Percentiles rank a stretch among this genome's conserved stretches.
phyloP scores from a whole-genome alignment of 257 asterid genomes.

The Fraxinus anomala region DNA sequence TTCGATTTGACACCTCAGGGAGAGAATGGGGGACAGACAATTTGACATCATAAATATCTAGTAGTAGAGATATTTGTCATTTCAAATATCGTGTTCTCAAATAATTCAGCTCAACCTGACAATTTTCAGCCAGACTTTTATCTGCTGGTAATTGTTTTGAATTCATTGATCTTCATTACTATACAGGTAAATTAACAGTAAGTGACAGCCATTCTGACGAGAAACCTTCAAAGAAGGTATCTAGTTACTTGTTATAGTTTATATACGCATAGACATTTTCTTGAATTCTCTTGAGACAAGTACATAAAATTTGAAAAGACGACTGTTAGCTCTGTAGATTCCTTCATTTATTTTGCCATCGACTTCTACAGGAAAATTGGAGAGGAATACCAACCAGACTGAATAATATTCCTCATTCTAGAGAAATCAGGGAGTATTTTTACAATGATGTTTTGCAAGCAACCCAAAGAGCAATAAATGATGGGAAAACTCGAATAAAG shows the following conservation, averaged over 20 bases:
- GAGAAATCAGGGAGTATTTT: slow-evolving; percentile 90
- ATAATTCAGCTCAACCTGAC: background rate
- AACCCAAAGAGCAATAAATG: slow-evolving; percentile 70
- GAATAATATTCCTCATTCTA: slow-evolving; percentile 94
- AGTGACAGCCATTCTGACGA: slow-evolving; percentile 31
- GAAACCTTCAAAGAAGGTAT: slow-evolving; percentile 56
- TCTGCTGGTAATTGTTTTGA: slow-evolving; percentile 26
- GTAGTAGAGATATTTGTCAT: background rate
- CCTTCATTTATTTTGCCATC: slow-evolving; percentile 26
- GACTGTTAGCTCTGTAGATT: slow-evolving; percentile 19
- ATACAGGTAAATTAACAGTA: slow-evolving; percentile 45
- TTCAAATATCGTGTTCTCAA: background rate
- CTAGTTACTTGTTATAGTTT: slow-evolving; percentile 7
- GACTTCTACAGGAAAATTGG: slow-evolving; percentile 67
- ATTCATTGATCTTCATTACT: slow-evolving; percentile 29
- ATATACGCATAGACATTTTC: slow-evolving; percentile 9
- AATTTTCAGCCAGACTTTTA: slow-evolving; percentile 5
- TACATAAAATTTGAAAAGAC: slow-evolving; percentile 1
- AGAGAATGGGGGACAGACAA: background rate
- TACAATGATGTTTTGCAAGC: slow-evolving; percentile 86
- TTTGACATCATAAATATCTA: background rate
- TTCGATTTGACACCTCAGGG: background rate
- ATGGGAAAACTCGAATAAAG: slow-evolving; percentile 88
- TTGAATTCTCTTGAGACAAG: slow-evolving; percentile 3
- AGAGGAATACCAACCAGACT: slow-evolving; percentile 93